Percentiles rank a stretch among this genome's conserved stretches.
phyloP scores from a whole-genome alignment of 345 rosid species.

The Eucalyptus erythrocorys region DNA sequence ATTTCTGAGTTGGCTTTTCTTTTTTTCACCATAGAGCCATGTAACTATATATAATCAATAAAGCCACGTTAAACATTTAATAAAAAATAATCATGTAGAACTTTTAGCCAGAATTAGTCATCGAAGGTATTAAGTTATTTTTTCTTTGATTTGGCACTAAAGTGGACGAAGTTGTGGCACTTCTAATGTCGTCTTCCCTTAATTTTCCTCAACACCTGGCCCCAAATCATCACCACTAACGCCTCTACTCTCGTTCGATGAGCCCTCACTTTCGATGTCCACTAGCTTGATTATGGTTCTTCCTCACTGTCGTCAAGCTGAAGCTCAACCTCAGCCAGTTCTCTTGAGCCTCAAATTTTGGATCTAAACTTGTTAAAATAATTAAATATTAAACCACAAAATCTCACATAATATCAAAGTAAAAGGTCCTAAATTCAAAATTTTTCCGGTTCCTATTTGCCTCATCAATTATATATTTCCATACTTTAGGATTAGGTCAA shows the following conservation, averaged over 20 bases:
- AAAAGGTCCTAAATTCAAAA: accelerated
- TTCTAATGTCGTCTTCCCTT: too few species aligned
- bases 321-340: background rate
- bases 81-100: too few species aligned
- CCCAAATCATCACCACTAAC: accelerated
- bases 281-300: accelerated
- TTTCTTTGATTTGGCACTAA: background rate
- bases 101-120: accelerated
- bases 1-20: background rate
- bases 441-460: accelerated
- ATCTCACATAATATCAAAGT: too few species aligned
- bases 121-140: accelerated
- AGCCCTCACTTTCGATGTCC: background rate
- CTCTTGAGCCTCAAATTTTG: background rate
- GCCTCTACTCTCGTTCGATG: background rate
- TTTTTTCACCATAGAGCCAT: background rate
- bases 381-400: too few species aligned
- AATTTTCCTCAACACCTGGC: accelerated
- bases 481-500: too few species aligned
- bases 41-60: too few species aligned
- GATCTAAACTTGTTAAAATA: background rate
- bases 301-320: accelerated
- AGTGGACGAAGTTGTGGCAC: accelerated
- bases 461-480: too few species aligned
- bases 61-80: too few species aligned